A percentile compares a stretch with the other conserved stretches of the same genome.
Conservation (phyloP, 148 eudicot genomes). For the Diospyros lotus region DNA sequence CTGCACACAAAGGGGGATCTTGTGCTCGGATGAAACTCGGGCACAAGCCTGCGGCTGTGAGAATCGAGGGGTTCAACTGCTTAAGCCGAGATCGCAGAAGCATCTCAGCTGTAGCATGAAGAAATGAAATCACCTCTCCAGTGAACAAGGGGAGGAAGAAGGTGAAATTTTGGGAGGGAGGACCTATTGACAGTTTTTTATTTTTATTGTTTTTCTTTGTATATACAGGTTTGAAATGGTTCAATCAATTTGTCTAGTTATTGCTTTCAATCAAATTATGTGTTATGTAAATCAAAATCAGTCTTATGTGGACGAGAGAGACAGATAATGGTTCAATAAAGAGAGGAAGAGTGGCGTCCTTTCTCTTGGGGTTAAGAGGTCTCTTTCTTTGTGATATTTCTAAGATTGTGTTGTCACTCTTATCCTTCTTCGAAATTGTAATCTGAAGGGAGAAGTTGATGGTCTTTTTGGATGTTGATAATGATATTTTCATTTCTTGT, state of each 20-base stretch:
- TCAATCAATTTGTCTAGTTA: constrained; percentile 6
- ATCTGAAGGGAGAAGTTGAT: constrained; percentile 12
- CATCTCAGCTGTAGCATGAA: constrained; percentile 53
- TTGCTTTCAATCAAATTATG: constrained; percentile 1
- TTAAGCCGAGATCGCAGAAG: constrained; percentile 38
- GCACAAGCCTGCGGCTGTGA: constrained; percentile 44
- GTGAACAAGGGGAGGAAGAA: not conserved
- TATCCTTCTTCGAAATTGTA: constrained; percentile 24
- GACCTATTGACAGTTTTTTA: constrained; percentile 11
- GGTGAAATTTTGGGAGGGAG: not conserved
- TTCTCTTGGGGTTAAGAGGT: constrained; percentile 10
- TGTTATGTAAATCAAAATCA: constrained; percentile 11
- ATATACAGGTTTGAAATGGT: constrained; percentile 13
- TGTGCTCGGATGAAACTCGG: constrained; percentile 35
- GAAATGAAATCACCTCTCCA: not conserved
- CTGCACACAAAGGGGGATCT: constrained; percentile 40
- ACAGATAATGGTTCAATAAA: not conserved
- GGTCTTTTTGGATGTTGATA: not conserved
- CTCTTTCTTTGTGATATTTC: constrained; percentile 5
- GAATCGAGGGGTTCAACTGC: constrained; percentile 68
- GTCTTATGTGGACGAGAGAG: not conserved
- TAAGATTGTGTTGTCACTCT: constrained; percentile 1
- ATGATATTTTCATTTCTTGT: not conserved
- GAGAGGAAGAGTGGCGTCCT: not conserved
- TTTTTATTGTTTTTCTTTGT: not conserved